Percentiles rank a stretch among this genome's conserved stretches.
Conservation (phyloP, 1,284 basidiomycete genomes). For the Apiotrichum montevideense region DNA sequence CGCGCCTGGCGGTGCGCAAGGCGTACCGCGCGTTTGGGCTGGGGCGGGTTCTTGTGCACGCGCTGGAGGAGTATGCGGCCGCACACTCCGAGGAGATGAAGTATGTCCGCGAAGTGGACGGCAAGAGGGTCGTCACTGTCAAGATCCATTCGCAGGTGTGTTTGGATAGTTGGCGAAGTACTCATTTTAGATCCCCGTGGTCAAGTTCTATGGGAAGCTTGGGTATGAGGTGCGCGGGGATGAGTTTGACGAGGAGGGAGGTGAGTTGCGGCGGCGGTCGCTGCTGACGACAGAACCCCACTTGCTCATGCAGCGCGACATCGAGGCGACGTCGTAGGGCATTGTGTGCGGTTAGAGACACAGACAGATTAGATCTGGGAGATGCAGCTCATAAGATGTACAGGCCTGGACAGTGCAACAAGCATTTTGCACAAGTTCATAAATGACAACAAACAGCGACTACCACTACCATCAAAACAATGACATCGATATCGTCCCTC, state of each 20-base stretch:
- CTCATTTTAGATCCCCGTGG: constrained; percentile 32
- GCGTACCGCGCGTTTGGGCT: constrained; percentile 36
- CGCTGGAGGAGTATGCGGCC: constrained; percentile 24
- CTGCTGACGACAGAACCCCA: constrained; percentile 7
- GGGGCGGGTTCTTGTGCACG: constrained; percentile 29
- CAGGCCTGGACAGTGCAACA: too few species aligned
- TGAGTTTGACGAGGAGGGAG: constrained; percentile 61
- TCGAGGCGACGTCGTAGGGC: neutral
- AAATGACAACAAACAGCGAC: too few species aligned
- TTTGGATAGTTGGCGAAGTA: neutral
- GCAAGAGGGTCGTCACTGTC: constrained; percentile 20
- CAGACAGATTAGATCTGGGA: too few species aligned
- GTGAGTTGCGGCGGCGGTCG: neutral
- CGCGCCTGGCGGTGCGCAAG: constrained; percentile 36
- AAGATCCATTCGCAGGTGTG: constrained; percentile 39
- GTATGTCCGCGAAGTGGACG: constrained; percentile 14
- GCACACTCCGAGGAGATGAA: constrained; percentile 4
- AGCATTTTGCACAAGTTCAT: too few species aligned
- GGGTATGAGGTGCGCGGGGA: constrained; percentile 51
- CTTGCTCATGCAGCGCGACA: constrained; percentile 9
- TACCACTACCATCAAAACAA: too few species aligned
- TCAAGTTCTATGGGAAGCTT: constrained; percentile 53
- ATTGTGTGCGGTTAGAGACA: neutral
- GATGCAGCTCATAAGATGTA: too few species aligned
- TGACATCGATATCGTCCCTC: too few species aligned